Conservation (phyloP, 1,139 yeast genomes). For the Arxiozyma slooffiae region DNA sequence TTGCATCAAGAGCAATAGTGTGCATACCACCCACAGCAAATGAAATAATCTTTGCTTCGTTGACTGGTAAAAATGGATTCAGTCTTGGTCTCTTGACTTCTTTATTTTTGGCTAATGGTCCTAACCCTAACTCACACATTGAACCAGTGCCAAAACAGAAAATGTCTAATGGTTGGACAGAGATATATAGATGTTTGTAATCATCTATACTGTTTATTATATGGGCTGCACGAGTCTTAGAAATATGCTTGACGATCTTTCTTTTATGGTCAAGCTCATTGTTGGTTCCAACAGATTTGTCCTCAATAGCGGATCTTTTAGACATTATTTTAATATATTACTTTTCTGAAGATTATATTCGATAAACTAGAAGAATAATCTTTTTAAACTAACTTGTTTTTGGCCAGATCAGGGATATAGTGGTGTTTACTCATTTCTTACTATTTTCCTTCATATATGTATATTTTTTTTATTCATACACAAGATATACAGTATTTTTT, state of each 20-base stretch:
- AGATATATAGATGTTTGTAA: slow-evolving; percentile 22
- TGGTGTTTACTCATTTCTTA: background rate
- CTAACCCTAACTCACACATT: slow-evolving; percentile 93
- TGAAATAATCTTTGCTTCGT: slow-evolving; percentile 62
- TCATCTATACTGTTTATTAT: slow-evolving; percentile 26
- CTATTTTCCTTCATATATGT: no score
- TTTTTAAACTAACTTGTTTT: background rate
- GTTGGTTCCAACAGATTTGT: background rate
- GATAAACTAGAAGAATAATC: no score
- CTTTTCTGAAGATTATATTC: background rate
- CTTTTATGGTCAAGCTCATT: slow-evolving; percentile 1
- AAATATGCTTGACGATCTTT: slow-evolving; percentile 11
- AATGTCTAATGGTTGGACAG: slow-evolving; percentile 47
- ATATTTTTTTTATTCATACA: background rate
- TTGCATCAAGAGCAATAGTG: slow-evolving; percentile 65
- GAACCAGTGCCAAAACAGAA: slow-evolving; percentile 96
- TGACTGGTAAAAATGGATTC: slow-evolving; percentile 61
- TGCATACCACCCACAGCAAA: slow-evolving; percentile 96
- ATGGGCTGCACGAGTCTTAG: slow-evolving; percentile 22
- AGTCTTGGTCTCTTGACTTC: slow-evolving; percentile 93
- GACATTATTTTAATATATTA: background rate
- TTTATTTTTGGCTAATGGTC: slow-evolving; percentile 77
- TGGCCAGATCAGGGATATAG: background rate
- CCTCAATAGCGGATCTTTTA: slow-evolving; percentile 4
- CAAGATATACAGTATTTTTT: no score